phyloP scores from a whole-genome alignment of 1,284 basidiomycete genomes.

The Papiliotrema flavescens region DNA sequence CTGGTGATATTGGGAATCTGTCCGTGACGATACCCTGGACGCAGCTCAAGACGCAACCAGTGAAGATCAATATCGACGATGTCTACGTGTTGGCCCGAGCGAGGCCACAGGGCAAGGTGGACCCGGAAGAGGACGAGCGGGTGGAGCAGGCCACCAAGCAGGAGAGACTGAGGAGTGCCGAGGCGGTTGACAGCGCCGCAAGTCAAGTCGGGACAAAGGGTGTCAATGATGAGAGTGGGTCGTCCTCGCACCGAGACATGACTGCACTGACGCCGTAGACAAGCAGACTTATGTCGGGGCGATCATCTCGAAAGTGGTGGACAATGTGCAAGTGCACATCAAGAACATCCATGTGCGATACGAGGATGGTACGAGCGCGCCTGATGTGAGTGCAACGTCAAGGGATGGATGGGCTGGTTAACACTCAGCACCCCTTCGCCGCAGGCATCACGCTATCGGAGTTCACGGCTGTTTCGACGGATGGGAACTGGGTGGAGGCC shows the following conservation, averaged over 20 bases:
- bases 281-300: constrained; percentile 75
- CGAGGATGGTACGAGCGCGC: constrained; percentile 90
- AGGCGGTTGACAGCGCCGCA: constrained; percentile 67
- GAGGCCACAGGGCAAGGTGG: constrained; percentile 52
- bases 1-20: constrained; percentile 91
- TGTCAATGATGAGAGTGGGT: constrained; percentile 33
- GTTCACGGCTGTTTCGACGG: constrained; percentile 90
- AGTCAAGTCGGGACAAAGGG: constrained; percentile 42
- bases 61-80: constrained; percentile 88
- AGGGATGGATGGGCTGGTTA: neutral
- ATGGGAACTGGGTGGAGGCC: constrained; percentile 86
- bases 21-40: constrained; percentile 94
- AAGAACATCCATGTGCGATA: constrained; percentile 95
- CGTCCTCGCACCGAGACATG: neutral
- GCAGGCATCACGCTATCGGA: constrained; percentile 87
- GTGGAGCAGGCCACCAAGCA: constrained; percentile 81
- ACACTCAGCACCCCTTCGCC: constrained; percentile 81
- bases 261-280: constrained; percentile 42
- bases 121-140: constrained; percentile 80
- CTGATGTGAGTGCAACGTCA: constrained; percentile 60
- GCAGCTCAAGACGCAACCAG: constrained; percentile 88
- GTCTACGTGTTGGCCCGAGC: constrained; percentile 72
- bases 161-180: constrained; percentile 83
- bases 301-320: constrained; percentile 85
- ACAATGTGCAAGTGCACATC: constrained; percentile 94